A percentile compares a stretch with the other conserved stretches of the same genome.
Conservation (phyloP, 345 rosid species). For the Murraya koenigii region DNA sequence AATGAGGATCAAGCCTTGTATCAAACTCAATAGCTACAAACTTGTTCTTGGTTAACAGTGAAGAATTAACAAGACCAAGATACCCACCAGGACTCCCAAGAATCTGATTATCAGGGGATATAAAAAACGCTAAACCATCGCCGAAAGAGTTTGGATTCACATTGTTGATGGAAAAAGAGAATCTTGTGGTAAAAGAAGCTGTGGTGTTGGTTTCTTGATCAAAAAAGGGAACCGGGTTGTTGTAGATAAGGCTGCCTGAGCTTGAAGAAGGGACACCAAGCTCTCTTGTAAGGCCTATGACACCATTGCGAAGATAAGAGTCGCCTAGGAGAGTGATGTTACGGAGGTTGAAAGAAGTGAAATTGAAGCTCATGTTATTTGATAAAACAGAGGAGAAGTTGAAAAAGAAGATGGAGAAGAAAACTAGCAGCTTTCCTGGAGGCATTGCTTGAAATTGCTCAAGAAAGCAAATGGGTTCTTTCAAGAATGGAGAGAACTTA, state of each 20-base stretch:
- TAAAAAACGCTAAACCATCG: conserved; percentile 83
- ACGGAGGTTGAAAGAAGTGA: conserved; percentile 57
- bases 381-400: conserved; percentile 18
- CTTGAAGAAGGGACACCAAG: conserved; percentile 78
- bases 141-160: conserved; percentile 66
- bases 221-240: conserved; percentile 59
- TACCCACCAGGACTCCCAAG: conserved; percentile 79
- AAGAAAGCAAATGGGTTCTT: conserved; percentile 6
- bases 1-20: conserved; percentile 57
- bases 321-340: conserved; percentile 94
- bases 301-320: conserved; percentile 76
- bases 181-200: conserved; percentile 76
- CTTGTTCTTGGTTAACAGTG: conserved; percentile 61
- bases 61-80: conserved; percentile 80
- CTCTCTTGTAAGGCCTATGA: conserved; percentile 81
- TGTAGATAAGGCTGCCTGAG: conserved; percentile 76
- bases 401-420: conserved; percentile 29
- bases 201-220: conserved; percentile 71
- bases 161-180: conserved; percentile 69
- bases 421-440: conserved; percentile 48
- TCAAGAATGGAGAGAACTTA: background rate
- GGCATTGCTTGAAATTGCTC: conserved; percentile 15
- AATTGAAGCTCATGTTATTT: conserved; percentile 42
- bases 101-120: conserved; percentile 67
- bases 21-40: conserved; percentile 92